These are phyloP conservation scores for Ordospora pajunii DNA, from an alignment of 371 early-diverging fungal genomes.

Conservation along the genomic window DNA sequence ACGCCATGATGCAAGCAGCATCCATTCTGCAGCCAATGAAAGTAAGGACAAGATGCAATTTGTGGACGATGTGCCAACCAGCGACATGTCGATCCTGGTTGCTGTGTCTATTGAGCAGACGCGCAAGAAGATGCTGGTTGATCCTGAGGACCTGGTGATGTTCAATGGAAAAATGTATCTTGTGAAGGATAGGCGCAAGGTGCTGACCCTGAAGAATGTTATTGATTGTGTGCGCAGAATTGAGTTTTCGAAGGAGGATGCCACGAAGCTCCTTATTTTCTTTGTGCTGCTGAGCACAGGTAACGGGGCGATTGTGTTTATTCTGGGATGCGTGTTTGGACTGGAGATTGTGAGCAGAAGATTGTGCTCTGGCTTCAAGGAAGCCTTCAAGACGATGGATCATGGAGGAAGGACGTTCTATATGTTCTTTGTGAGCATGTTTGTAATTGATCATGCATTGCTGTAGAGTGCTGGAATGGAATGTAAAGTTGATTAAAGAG, in stretches of 20 bases:
- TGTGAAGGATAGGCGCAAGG: conserved; percentile 4
- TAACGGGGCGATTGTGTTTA: conserved; percentile 11
- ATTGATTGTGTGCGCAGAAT: not conserved
- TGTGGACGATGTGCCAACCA: not conserved
- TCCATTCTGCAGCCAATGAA: no score
- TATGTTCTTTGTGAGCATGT: conserved; percentile 20
- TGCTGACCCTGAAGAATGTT: conserved; percentile 7
- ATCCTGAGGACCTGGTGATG: conserved; percentile 2
- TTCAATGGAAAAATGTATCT: not conserved
- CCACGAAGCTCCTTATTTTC: conserved; percentile 5
- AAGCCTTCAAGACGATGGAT: conserved; percentile 3
- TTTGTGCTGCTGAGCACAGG: conserved; percentile 11
- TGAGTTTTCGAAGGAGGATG: conserved; percentile 10
- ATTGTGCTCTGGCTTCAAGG: not conserved
- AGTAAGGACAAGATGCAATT: no score
- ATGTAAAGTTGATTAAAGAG: not conserved
- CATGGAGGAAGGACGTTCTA: not conserved
- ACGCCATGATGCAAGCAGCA: no score
- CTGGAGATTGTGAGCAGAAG: not conserved
- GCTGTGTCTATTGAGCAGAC: not conserved
- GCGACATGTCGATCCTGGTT: not conserved
- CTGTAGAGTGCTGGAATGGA: not conserved
- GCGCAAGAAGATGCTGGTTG: not conserved
- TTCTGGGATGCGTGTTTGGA: conserved; percentile 8
- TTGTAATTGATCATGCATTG: conserved; percentile 15